Percentiles rank a stretch among this genome's conserved stretches.
Conservation (phyloP, 306 rosid species). For the Trifolium pratense region DNA sequence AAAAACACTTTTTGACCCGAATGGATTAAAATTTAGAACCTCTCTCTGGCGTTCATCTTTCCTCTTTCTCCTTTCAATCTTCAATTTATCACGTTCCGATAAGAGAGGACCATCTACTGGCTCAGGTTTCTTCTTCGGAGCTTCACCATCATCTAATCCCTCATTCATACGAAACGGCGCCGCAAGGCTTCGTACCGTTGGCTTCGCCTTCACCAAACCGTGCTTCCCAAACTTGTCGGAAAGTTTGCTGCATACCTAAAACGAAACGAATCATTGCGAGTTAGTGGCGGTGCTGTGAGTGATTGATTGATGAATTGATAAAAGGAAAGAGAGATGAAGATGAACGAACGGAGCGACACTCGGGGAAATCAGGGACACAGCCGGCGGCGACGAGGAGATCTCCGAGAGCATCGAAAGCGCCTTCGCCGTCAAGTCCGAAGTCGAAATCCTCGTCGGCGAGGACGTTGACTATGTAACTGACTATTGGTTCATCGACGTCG, state of each 20-base stretch:
- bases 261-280: background rate
- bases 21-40: slow-evolving; percentile 47
- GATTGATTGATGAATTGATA: background rate
- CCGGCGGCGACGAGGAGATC: slow-evolving; percentile 90
- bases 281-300: background rate
- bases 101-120: slow-evolving; percentile 80
- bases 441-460: slow-evolving; percentile 99
- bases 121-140: slow-evolving; percentile 88
- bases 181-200: slow-evolving; percentile 83
- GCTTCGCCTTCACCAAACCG: slow-evolving; percentile 81
- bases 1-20: background rate
- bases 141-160: slow-evolving; percentile 82
- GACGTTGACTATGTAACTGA: slow-evolving; percentile 89
- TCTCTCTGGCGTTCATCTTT: slow-evolving; percentile 97
- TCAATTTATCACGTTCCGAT: slow-evolving; percentile 79
- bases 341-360: slow-evolving; percentile 81
- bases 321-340: background rate
- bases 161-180: slow-evolving; percentile 90
- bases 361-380: slow-evolving; percentile 71
- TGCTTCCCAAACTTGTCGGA: slow-evolving; percentile 89
- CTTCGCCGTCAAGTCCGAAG: slow-evolving; percentile 88
- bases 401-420: slow-evolving; percentile 83
- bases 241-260: slow-evolving; percentile 77
- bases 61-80: slow-evolving; percentile 85
- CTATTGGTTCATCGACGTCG: slow-evolving; percentile 84